Evolutionary conservation across 495 filamentous ascomycete species (phyloP).

Genomic region (Xylaria nigripes): DNA sequence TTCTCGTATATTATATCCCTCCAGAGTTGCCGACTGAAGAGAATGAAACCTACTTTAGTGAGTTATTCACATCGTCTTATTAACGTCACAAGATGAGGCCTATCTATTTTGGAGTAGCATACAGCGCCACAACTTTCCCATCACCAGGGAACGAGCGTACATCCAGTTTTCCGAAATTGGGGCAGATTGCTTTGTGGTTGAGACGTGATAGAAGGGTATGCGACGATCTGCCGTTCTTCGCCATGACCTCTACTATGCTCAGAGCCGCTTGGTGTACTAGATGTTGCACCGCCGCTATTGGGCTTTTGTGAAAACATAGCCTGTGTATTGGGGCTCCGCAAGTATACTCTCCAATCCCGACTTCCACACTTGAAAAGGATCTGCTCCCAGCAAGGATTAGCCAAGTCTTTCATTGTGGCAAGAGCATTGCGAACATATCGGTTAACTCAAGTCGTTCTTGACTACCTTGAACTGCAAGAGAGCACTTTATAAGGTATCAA

Average conservation of each 20-base stretch:
- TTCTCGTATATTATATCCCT: conserved; percentile 31
- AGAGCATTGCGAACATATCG: not conserved
- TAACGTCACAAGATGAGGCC: conserved; percentile 28
- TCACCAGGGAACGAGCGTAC: conserved; percentile 38
- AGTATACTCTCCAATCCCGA: not conserved
- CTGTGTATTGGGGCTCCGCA: too few species aligned
- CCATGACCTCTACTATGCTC: too few species aligned
- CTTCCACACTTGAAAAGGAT: not conserved
- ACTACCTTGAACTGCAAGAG: not conserved
- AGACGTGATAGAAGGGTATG: too few species aligned
- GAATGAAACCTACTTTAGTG: conserved; percentile 27
- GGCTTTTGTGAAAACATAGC: too few species aligned
- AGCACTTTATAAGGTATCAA: not conserved
- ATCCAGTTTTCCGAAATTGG: too few species aligned
- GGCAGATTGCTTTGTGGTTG: too few species aligned
- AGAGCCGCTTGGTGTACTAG: too few species aligned
- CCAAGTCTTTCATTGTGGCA: not conserved
- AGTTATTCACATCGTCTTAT: conserved; percentile 38
- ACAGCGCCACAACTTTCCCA: conserved; percentile 31
- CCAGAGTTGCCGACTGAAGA: conserved; percentile 39
- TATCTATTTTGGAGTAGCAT: conserved; percentile 37
- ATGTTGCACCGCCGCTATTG: too few species aligned
- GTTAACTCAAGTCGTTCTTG: not conserved
- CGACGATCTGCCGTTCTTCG: not conserved
- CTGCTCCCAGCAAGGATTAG: not conserved